Base-by-base conservation (phyloP, 768 basidiomycete genomes). In the Dentipellis sp. region DNA sequence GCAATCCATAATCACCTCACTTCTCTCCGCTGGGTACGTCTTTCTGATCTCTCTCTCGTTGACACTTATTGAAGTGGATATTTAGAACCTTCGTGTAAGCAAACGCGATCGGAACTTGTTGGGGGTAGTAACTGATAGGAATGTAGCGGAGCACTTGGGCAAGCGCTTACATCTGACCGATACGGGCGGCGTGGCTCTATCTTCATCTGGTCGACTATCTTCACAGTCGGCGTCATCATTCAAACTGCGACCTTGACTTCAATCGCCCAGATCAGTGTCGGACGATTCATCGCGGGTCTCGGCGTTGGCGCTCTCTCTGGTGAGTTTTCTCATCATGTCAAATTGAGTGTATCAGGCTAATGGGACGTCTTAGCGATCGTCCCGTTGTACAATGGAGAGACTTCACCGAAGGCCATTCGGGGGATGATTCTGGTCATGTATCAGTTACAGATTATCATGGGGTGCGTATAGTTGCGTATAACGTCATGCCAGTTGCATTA, bases 241-340 rank as follows among this genome's bases (percentile, higher is more conserved):
- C 87, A 89, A 62, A 89, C 86, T 3, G 85, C 73, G 16, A 84
- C 88, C 0, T 71, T 71, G 3, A 72, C 69, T 54, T 82, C 82
- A 1, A 65, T 88, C 36, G 79, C 67, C 1, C 88, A 90, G 64
- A 75, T 92, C 39, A 82, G 82, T 1, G 73, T 86, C 48, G 88
- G 85, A n/a, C 80, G 84, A 4, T 87, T 83, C 58, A 73, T 89
- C 52, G 85, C 88, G 14, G 88, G 88, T 47, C 72, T 91, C 8
- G 88, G 88, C 19, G 88, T 91, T 1, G 86, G 88, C 2, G 83
- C 88, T 2, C 63, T 89, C 50, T 89, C 80, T 58, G 82, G 83
- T 82, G 62, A 40, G 53, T 21, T 38, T 38, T 16, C n/a, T 69
- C 16, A 11, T 9, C 23, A 7, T 10, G 11, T 2, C 38, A 23